Conservation (phyloP, 2,329 filamentous ascomycete species). For the Leptodontidium sp. region DNA sequence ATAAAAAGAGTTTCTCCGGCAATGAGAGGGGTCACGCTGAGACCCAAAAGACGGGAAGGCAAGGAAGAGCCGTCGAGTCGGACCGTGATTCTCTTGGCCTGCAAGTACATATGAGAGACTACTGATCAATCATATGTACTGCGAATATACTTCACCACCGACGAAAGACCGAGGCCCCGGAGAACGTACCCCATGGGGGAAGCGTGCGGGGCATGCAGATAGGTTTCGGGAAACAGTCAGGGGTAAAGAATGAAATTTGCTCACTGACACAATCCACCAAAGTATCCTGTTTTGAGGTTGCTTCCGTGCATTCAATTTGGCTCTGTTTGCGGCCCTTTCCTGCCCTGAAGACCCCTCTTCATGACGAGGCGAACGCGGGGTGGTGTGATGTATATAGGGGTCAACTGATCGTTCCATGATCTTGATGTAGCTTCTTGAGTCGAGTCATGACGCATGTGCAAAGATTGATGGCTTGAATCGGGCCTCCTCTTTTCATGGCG, state of each 20-base stretch:
- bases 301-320: not conserved
- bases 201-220: constrained; percentile 8
- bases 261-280: not conserved
- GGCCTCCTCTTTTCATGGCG: not conserved
- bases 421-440: too few species aligned
- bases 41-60: too few species aligned
- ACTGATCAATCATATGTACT: too few species aligned
- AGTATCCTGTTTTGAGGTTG: not conserved
- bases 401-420: not conserved
- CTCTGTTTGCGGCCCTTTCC: not conserved
- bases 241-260: not conserved
- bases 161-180: too few species aligned
- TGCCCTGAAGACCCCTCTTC: not conserved
- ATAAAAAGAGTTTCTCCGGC: too few species aligned
- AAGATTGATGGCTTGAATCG: not conserved
- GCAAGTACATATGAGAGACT: too few species aligned
- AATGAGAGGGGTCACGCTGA: too few species aligned
- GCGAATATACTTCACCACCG: too few species aligned
- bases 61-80: too few species aligned
- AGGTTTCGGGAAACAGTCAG: not conserved
- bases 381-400: not conserved
- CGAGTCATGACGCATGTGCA: not conserved
- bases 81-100: too few species aligned
- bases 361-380: not conserved
- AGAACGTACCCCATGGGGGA: not conserved